A percentile compares a stretch with the other conserved stretches of the same genome.
Conservation (phyloP, 208 protist species). For the Trypanosoma vivax region DNA sequence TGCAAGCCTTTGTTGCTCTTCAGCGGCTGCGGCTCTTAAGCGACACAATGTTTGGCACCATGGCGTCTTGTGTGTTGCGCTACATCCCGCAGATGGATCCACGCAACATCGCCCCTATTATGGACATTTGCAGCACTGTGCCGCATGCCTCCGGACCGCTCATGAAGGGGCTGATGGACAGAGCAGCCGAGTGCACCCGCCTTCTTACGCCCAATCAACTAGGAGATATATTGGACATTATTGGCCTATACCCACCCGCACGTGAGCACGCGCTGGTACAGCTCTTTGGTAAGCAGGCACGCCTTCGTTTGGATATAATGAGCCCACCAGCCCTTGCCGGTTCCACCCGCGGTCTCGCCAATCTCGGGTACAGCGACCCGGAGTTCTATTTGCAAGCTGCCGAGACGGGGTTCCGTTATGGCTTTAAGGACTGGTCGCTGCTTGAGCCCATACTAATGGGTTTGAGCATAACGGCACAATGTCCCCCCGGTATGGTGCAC, state of each 20-base stretch:
- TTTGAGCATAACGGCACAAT: conserved; percentile 36
- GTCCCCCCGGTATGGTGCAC: conserved; percentile 39
- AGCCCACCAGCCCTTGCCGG: conserved; percentile 31
- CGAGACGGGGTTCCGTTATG: conserved; percentile 59
- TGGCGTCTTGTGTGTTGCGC: conserved; percentile 34
- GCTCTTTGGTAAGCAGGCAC: conserved; percentile 63
- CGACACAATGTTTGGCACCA: conserved; percentile 54
- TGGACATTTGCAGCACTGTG: conserved; percentile 78
- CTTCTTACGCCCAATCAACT: conserved; percentile 55
- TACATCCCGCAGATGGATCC: conserved; percentile 40
- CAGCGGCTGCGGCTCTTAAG: conserved; percentile 61
- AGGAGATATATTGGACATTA: conserved; percentile 54
- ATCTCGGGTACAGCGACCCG: conserved; percentile 65
- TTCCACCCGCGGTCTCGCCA: conserved; percentile 53
- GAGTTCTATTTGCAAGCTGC: conserved; percentile 71
- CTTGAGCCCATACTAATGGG: conserved; percentile 79
- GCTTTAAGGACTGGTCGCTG: conserved; percentile 64
- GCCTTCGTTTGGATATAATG: conserved; percentile 72
- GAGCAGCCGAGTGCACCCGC: conserved; percentile 55
- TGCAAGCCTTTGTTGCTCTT: conserved; percentile 64
- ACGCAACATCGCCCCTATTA: conserved; percentile 54
- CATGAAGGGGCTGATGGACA: conserved; percentile 60
- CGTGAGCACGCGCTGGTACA: conserved; percentile 56
- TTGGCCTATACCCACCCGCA: conserved; percentile 68
- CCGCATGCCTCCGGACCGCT: conserved; percentile 44